Percentiles rank a stretch among this genome's conserved stretches.
Conservation (phyloP, 2,329 filamentous ascomycete genomes). For the Pseudogymnoascus sp. region DNA sequence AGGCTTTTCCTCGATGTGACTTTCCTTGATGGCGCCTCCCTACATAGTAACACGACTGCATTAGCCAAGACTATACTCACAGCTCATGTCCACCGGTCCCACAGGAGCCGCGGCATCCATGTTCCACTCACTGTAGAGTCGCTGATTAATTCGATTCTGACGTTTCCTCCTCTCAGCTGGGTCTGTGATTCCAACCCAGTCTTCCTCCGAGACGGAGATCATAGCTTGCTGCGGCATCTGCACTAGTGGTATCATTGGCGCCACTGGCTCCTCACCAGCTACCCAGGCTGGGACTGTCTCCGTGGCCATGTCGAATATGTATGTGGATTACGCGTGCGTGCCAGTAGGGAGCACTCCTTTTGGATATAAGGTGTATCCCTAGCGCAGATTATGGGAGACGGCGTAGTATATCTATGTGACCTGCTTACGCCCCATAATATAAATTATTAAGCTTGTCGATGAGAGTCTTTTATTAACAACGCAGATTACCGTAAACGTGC, state of each 20-base stretch:
- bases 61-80: background rate
- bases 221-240: slow-evolving; percentile 10
- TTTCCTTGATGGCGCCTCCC: background rate
- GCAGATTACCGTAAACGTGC: background rate
- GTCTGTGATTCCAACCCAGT: slow-evolving; percentile 29
- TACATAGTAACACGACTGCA: background rate
- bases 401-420: background rate
- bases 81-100: background rate
- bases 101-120: background rate
- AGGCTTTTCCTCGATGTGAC: background rate
- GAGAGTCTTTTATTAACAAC: background rate
- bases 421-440: background rate
- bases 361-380: background rate
- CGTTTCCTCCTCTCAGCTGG: slow-evolving; percentile 21
- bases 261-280: background rate
- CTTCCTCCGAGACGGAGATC: slow-evolving; percentile 18
- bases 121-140: slow-evolving; percentile 22
- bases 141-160: slow-evolving; percentile 23
- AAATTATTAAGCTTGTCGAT: background rate
- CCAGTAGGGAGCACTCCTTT: background rate
- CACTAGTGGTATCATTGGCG: background rate
- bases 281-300: background rate
- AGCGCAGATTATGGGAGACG: background rate
- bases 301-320: background rate
- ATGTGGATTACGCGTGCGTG: background rate